phyloP scores from a whole-genome alignment of 2,329 filamentous ascomycete genomes.

The Fusarium sp. region DNA sequence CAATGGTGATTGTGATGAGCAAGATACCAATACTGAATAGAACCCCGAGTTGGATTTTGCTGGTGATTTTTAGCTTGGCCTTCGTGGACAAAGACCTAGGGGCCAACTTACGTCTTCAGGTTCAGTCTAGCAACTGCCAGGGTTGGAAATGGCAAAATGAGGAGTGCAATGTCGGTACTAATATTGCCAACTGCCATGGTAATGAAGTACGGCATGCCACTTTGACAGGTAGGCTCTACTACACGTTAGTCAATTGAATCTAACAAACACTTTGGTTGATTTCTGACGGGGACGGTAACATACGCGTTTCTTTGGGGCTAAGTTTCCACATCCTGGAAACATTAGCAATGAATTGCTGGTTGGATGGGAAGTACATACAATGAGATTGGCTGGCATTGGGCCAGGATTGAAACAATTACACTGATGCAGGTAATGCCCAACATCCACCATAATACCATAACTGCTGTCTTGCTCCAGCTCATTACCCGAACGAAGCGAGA shows the following conservation, averaged over 20 bases:
- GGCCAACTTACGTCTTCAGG: conserved; percentile 3
- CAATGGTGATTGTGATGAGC: conserved; percentile 41
- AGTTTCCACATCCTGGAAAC: conserved; percentile 18
- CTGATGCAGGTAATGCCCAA: conserved; percentile 37
- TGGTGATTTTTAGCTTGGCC: not conserved
- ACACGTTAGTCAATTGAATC: not conserved
- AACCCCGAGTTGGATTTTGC: conserved; percentile 28
- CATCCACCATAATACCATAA: conserved; percentile 30
- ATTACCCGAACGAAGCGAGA: conserved; percentile 41
- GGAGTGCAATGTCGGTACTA: conserved; percentile 42
- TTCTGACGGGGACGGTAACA: no score
- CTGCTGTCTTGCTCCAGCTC: conserved; percentile 27
- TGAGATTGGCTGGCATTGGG: conserved; percentile 41
- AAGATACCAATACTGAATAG: conserved; percentile 42
- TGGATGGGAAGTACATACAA: conserved; percentile 4
- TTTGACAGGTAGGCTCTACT: conserved; percentile 6
- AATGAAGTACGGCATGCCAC: conserved; percentile 36
- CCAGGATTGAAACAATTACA: conserved; percentile 37
- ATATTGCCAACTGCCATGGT: conserved; percentile 44
- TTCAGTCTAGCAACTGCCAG: conserved; percentile 19
- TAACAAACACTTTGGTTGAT: no score
- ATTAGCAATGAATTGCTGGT: not conserved
- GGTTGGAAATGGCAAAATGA: conserved; percentile 44
- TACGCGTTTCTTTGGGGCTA: not conserved
- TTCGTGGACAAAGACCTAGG: no score